Percentiles rank a stretch among this genome's conserved stretches.
phyloP scores from a whole-genome alignment of 768 basidiomycete genomes.

The Auricularia sp. region DNA sequence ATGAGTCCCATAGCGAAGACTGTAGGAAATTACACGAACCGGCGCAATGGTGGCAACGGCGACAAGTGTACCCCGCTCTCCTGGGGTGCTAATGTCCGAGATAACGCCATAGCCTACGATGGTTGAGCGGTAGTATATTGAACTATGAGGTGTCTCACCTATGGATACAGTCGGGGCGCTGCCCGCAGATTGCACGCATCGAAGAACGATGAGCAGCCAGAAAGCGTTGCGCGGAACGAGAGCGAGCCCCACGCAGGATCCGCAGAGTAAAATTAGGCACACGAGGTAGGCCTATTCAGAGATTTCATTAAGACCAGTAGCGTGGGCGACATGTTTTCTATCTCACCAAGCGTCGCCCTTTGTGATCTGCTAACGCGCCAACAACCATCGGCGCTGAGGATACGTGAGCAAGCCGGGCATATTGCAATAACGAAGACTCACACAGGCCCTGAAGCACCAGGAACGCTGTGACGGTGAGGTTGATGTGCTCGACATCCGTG shows the following conservation, averaged over 20 bases:
- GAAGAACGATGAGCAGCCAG: constrained; percentile 68
- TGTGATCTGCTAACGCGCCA: no score
- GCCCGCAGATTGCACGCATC: constrained; percentile 69
- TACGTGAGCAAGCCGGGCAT: no score
- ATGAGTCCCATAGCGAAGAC: no score
- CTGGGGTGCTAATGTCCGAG: constrained; percentile 61
- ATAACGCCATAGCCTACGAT: constrained; percentile 60
- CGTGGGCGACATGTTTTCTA: no score
- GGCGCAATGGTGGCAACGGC: constrained; percentile 58
- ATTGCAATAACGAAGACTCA: constrained; percentile 22
- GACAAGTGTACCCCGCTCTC: constrained; percentile 65
- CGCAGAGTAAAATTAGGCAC: constrained; percentile 1
- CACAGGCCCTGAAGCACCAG: constrained; percentile 58
- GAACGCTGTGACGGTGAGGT: constrained; percentile 71
- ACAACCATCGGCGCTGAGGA: no score
- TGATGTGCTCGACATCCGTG: constrained; percentile 60
- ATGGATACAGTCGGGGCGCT: constrained; percentile 55
- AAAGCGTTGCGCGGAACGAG: constrained; percentile 50
- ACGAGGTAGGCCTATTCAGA: no score
- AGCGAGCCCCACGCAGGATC: constrained; percentile 53
- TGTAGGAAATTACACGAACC: no score
- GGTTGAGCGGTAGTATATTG: no score
- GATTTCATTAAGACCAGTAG: no score
- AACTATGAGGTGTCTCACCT: no score
- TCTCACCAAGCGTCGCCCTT: no score